Percentiles rank a stretch among this genome's conserved stretches.
These are phyloP conservation scores for Sugiyamaella grinbergsii DNA, from an alignment of 1,139 yeast species.

Conservation along the genomic window DNA sequence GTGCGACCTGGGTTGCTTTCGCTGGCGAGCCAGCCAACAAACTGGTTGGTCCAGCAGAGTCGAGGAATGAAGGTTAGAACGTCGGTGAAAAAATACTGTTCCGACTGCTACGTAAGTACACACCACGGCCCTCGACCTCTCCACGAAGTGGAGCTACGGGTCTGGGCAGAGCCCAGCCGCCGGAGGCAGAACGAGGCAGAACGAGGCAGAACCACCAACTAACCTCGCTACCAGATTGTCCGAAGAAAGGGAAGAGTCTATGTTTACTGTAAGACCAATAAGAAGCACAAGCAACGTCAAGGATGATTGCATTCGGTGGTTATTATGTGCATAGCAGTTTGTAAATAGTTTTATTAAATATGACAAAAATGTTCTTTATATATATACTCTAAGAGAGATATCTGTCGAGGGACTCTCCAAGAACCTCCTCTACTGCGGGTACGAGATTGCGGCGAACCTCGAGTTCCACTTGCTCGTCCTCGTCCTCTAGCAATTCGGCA, in stretches of 20 bases:
- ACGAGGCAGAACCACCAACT: background rate
- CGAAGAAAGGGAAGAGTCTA: slow-evolving; percentile 93
- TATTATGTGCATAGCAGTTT: slow-evolving; percentile 1
- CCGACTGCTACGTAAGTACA: slow-evolving; percentile 68
- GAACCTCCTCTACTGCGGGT: slow-evolving; percentile 83
- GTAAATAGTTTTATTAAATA: slow-evolving; percentile 17
- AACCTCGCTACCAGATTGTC: slow-evolving; percentile 53
- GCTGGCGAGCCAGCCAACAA: slow-evolving; percentile 2
- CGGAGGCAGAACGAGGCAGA: background rate
- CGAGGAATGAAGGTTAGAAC: slow-evolving; percentile 73
- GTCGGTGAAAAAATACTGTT: slow-evolving; percentile 87
- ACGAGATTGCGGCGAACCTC: slow-evolving; percentile 93
- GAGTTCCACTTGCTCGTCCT: slow-evolving; percentile 86
- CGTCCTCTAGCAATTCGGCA: slow-evolving; percentile 94
- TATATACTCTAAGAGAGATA: slow-evolving; percentile 59
- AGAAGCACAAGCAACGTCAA: slow-evolving; percentile 96
- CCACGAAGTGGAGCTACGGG: slow-evolving; percentile 1
- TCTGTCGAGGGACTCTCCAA: slow-evolving; percentile 94
- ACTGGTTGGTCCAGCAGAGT: slow-evolving; percentile 26
- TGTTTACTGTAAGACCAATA: slow-evolving; percentile 88
- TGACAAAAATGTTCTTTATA: no score
- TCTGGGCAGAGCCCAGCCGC: background rate
- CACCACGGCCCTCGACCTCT: no score
- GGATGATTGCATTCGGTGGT: slow-evolving; percentile 55
- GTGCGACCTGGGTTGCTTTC: slow-evolving; percentile 16